Evolutionary conservation across 148 eudicot genomes (phyloP), one percentile per base, ranked within the genome.

Genomic region (Pharnaceum exiguum): DNA sequence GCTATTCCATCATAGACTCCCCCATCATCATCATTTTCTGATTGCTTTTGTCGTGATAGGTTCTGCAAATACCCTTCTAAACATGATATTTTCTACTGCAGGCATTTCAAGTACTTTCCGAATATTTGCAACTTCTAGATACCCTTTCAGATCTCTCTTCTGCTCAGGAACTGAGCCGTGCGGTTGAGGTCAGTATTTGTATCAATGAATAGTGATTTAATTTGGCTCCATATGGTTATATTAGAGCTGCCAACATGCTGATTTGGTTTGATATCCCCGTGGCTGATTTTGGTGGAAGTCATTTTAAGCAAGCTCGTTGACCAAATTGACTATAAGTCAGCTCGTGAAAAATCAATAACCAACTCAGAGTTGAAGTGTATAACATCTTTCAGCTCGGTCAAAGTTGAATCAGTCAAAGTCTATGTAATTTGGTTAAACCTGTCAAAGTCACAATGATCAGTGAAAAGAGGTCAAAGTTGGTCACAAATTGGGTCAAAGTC

Each of bases 81-180:
- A 25, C 47, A 58, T 12, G 36, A 16, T 49, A 36, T 44, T 71
- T 42, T 29, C 60, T 46, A 72, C 29, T 66, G 73, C 90, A 91
- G 98, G 98, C 94, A 52, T 87, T 91, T 71, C 94, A 85, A 79
- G 90, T 85, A 48, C 78, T 91, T 31, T 83, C 96, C 10, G 98
- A 88, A 67, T 87, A 82, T 78, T 76, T 91, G 77, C 98, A 87
- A 71, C 75, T 91, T 70, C 58, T 91, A 46, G 98, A 87, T 67
- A 83, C 79, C 62, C 74, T 78, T 45, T 80, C 96, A 33, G 83
- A 77, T 65, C 85, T 91, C 70, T 85, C 90, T 50, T 90, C 72
- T 43, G 75, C 78, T 60, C 94, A 87, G 78, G 94, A 85, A 69
- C 85, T 91, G 98, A 85, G 86, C 74, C 88, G 69, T 62, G 79